Conservation (phyloP, 768 basidiomycete species). For the Russula ochroleuca region DNA sequence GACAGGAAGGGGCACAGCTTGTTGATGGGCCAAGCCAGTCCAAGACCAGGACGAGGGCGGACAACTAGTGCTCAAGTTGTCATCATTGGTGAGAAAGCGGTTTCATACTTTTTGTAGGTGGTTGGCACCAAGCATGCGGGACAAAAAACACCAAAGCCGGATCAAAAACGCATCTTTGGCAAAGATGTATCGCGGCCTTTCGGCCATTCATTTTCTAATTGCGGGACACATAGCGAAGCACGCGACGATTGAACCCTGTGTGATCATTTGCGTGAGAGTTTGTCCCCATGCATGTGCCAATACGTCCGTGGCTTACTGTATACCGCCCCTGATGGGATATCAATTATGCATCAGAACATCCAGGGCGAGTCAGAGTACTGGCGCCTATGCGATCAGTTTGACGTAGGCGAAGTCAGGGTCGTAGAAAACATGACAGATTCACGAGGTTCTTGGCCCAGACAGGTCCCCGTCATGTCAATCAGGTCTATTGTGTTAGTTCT, state of each 20-base stretch:
- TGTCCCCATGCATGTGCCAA: neutral
- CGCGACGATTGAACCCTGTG: neutral
- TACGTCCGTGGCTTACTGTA: neutral
- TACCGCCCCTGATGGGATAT: conserved; percentile 16
- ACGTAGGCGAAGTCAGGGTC: neutral
- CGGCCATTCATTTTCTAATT: neutral
- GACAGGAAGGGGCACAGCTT: neutral
- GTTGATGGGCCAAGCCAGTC: neutral
- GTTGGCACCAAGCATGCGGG: neutral
- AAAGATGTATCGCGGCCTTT: neutral
- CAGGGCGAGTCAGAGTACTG: neutral
- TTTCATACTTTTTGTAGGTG: neutral
- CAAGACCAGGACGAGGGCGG: neutral
- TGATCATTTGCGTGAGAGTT: neutral
- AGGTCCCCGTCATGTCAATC: neutral
- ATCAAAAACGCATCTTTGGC: neutral
- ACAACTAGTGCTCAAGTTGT: neutral
- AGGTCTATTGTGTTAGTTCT: neutral
- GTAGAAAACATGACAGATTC: neutral
- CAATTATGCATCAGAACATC: conserved; percentile 11
- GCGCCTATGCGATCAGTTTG: neutral
- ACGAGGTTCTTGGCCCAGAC: neutral
- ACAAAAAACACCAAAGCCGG: neutral
- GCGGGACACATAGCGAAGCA: neutral
- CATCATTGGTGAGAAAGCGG: neutral